These are phyloP conservation scores for Cardamine resedifolia DNA, from an alignment of 345 rosid genomes.

Conservation along the genomic window DNA sequence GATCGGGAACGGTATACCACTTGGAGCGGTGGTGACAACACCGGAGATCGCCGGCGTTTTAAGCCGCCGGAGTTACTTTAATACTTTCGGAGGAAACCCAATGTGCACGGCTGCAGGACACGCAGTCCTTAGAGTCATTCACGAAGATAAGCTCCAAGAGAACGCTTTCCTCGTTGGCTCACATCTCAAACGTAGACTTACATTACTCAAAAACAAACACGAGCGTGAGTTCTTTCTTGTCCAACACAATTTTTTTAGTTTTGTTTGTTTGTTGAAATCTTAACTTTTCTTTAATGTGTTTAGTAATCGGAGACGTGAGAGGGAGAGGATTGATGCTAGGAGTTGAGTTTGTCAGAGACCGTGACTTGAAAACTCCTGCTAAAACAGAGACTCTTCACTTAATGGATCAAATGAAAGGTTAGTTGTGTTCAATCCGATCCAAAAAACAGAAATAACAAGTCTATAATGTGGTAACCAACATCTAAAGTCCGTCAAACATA, in stretches of 20 bases:
- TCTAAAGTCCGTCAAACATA: neutral
- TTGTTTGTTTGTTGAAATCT: neutral
- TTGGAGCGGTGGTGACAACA: conserved; percentile 91
- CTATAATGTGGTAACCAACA: too few relatives aligned
- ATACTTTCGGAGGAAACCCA: conserved; percentile 90
- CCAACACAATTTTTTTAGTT: neutral
- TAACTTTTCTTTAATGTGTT: neutral
- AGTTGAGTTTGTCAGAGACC: conserved; percentile 82
- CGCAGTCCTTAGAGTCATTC: conserved; percentile 75
- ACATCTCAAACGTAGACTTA: conserved; percentile 62
- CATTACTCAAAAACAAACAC: conserved; percentile 59
- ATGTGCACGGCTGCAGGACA: conserved; percentile 82
- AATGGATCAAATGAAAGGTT: conserved; percentile 89
- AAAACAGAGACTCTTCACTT: conserved; percentile 58
- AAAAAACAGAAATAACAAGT: neutral
- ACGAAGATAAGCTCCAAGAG: conserved; percentile 78
- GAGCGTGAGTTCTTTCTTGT: conserved; percentile 47
- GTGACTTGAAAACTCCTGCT: conserved; percentile 71
- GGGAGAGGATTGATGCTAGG: conserved; percentile 91
- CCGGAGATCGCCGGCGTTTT: conserved; percentile 81
- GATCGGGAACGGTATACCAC: conserved; percentile 89
- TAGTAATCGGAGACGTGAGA: conserved; percentile 88
- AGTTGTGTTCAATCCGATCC: neutral
- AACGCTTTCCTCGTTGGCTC: conserved; percentile 78
- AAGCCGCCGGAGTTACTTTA: conserved; percentile 72